Conservation (phyloP, 208 protist genomes). For the Phytomonas sp. region DNA sequence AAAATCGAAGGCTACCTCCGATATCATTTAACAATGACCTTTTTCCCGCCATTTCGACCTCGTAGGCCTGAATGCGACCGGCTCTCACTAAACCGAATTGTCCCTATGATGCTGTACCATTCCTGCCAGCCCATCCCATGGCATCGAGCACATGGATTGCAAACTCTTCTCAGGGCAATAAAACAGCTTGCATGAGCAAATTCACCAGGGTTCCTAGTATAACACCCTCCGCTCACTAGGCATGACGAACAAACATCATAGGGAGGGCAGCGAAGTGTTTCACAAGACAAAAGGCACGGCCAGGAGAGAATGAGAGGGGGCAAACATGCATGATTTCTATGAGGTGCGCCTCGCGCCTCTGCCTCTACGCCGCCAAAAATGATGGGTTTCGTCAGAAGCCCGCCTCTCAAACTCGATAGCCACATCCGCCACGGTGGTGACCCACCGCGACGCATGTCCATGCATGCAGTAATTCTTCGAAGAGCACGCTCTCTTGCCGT, state of each 20-base stretch:
- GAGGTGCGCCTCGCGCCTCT: neutral
- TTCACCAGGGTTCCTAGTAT: neutral
- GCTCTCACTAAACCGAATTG: neutral
- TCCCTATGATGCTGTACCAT: neutral
- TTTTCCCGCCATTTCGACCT: neutral
- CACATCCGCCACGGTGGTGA: slow-evolving; percentile 21
- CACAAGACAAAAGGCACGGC: neutral
- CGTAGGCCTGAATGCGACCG: neutral
- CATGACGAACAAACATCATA: neutral
- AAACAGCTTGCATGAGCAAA: neutral
- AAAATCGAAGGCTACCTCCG: neutral
- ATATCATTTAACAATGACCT: neutral
- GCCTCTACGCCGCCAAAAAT: neutral
- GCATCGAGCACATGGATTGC: neutral
- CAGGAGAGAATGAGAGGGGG: too few relatives aligned
- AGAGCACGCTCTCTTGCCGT: slow-evolving; percentile 58
- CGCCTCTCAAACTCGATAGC: slow-evolving; percentile 9
- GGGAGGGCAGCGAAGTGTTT: neutral
- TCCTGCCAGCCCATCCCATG: neutral
- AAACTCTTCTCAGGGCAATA: neutral
- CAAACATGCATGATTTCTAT: neutral
- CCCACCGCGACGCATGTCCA: slow-evolving; percentile 60
- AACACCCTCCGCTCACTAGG: neutral
- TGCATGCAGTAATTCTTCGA: slow-evolving; percentile 40
- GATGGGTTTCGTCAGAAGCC: neutral